Conservation (phyloP, 169 alveolate species). For the Sarcocystis neurona region DNA sequence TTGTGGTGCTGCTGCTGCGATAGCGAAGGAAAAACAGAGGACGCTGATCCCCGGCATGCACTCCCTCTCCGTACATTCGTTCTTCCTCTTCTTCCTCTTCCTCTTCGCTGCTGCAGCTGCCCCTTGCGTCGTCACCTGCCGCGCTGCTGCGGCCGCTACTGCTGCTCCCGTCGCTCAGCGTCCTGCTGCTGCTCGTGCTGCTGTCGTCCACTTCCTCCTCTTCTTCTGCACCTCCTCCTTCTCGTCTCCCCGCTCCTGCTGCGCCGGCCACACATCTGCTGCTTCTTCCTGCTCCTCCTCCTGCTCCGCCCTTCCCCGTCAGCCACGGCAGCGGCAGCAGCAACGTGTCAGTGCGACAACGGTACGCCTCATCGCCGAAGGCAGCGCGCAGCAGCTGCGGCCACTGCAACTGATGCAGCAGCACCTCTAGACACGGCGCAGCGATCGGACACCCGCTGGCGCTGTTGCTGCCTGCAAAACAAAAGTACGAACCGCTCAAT, state of each 20-base stretch:
- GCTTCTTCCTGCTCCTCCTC: not conserved
- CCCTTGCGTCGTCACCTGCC: too few relatives aligned
- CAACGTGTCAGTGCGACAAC: not conserved
- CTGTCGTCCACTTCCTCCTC: not conserved
- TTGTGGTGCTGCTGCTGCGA: too few relatives aligned
- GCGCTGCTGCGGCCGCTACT: not conserved
- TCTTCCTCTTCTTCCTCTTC: too few relatives aligned
- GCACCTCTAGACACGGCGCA: slow-evolving; percentile 32
- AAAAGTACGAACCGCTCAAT: too few relatives aligned
- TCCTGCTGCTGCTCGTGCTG: not conserved
- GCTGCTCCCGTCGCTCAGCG: not conserved
- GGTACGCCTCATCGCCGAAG: not conserved
- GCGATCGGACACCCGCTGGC: slow-evolving; percentile 49
- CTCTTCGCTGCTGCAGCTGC: too few relatives aligned
- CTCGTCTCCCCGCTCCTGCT: not conserved
- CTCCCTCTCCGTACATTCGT: too few relatives aligned
- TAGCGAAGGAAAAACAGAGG: too few relatives aligned
- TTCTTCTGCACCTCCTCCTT: not conserved
- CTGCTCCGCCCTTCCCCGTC: too few relatives aligned
- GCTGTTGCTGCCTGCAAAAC: slow-evolving; percentile 45
- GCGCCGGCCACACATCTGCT: not conserved
- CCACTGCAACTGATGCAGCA: not conserved
- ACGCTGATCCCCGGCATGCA: too few relatives aligned
- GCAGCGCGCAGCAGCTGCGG: not conserved
- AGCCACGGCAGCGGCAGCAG: not conserved